phyloP scores from a whole-genome alignment of 352 stramenopile species.

The Phytophthora boehmeriae region DNA sequence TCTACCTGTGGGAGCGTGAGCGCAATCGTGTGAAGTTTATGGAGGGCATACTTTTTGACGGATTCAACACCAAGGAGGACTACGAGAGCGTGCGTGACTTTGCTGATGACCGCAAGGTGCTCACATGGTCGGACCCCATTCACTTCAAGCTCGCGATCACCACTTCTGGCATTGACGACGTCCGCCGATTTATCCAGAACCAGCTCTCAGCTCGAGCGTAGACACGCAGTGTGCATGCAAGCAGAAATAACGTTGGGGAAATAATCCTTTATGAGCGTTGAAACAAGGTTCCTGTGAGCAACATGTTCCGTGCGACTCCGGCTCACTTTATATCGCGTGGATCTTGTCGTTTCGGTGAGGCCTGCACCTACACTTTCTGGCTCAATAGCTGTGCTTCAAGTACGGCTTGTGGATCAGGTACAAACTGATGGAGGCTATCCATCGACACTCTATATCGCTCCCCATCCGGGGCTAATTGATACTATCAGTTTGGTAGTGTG shows the following conservation, averaged over 20 bases:
- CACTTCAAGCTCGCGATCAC: constrained; percentile 83
- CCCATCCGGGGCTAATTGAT: too few species aligned
- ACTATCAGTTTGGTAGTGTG: not conserved
- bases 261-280: too few species aligned
- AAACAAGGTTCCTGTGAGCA: too few species aligned
- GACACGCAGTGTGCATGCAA: not conserved
- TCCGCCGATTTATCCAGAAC: constrained; percentile 78
- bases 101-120: constrained; percentile 67
- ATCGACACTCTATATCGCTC: too few species aligned
- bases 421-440: too few species aligned
- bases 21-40: constrained; percentile 88
- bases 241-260: too few species aligned
- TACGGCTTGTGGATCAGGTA: too few species aligned
- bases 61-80: constrained; percentile 84
- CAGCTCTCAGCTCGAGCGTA: constrained; percentile 45
- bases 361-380: not conserved
- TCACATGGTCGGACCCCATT: constrained; percentile 84
- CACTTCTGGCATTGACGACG: constrained; percentile 60
- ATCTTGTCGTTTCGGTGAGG: too few species aligned
- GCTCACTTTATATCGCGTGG: too few species aligned
- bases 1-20: constrained; percentile 92
- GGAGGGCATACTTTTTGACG: constrained; percentile 85
- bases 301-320: too few species aligned
- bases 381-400: not conserved
- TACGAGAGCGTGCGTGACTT: constrained; percentile 83